Conservation (phyloP, 345 rosid species). For the Rhodamnia rubescens region DNA sequence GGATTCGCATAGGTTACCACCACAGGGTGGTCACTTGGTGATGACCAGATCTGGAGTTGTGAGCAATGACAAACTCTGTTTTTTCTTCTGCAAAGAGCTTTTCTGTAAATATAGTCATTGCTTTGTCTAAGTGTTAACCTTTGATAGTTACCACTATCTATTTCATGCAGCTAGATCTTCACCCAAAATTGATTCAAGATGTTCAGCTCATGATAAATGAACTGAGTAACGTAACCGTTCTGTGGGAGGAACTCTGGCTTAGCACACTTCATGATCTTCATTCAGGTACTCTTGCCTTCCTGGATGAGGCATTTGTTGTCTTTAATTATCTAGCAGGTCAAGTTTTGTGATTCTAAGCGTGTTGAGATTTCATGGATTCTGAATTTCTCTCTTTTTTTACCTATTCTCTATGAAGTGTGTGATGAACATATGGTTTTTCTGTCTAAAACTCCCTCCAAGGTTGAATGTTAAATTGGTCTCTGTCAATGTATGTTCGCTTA, state of each 20-base stretch:
- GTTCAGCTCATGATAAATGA: constrained; percentile 91
- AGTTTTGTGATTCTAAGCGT: background rate
- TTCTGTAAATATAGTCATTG: background rate
- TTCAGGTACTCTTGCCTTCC: constrained; percentile 42
- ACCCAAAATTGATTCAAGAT: constrained; percentile 82
- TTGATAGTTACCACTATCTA: background rate
- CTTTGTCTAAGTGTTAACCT: background rate
- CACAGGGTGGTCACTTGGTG: background rate
- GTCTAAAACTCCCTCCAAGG: background rate
- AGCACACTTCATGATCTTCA: constrained; percentile 96
- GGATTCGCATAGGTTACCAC: background rate
- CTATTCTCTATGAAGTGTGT: background rate
- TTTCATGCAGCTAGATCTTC: constrained; percentile 58
- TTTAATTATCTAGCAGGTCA: background rate
- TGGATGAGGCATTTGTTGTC: background rate
- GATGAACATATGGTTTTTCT: background rate
- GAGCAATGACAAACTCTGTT: background rate
- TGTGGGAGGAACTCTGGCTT: constrained; percentile 98
- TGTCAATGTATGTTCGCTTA: background rate
- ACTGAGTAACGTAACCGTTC: constrained; percentile 82
- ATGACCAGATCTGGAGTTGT: background rate
- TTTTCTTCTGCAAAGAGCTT: background rate
- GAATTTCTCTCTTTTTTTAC: background rate
- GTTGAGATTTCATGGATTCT: background rate
- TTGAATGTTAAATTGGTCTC: background rate